Conservation (phyloP, 352 stramenopile genomes). For the Phytophthora brassicae region DNA sequence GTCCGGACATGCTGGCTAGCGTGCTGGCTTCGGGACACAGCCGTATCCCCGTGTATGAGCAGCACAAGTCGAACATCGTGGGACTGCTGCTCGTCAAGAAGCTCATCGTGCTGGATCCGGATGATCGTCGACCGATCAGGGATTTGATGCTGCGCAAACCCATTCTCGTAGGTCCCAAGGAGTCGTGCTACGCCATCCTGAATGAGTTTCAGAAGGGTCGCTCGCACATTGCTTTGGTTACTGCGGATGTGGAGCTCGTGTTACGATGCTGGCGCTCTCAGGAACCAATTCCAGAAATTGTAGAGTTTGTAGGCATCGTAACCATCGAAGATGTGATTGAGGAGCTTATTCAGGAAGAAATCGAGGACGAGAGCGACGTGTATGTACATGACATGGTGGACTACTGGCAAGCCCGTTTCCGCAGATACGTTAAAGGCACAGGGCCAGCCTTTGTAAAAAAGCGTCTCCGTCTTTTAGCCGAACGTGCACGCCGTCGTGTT, state of each 20-base stretch:
- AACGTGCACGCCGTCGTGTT: slow-evolving; percentile 41
- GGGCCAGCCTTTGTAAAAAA: slow-evolving; percentile 46
- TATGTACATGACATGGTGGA: slow-evolving; percentile 68
- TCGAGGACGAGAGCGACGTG: slow-evolving; percentile 90
- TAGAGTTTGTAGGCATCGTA: slow-evolving; percentile 87
- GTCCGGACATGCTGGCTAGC: slow-evolving; percentile 68
- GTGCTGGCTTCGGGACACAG: slow-evolving; percentile 88
- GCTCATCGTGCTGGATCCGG: slow-evolving; percentile 89
- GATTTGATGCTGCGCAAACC: slow-evolving; percentile 75
- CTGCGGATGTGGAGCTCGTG: slow-evolving; percentile 50
- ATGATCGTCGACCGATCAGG: slow-evolving; percentile 62
- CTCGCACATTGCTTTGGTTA: slow-evolving; percentile 86
- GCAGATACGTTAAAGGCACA: slow-evolving; percentile 30
- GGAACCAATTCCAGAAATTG: slow-evolving; percentile 42
- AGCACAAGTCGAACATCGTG: slow-evolving; percentile 74
- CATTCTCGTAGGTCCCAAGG: slow-evolving; percentile 77
- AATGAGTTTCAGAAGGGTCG: slow-evolving; percentile 92
- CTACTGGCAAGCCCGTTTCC: slow-evolving; percentile 50
- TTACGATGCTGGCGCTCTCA: slow-evolving; percentile 55
- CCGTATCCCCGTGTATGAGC: slow-evolving; percentile 90
- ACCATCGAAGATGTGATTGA: slow-evolving; percentile 95
- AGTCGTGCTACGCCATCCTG: slow-evolving; percentile 87
- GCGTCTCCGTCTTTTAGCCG: slow-evolving; percentile 38
- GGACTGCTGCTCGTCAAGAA: slow-evolving; percentile 89
- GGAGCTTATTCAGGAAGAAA: slow-evolving; percentile 90